Base-by-base conservation (phyloP, 306 rosid genomes). In the Quercus dentata region DNA sequence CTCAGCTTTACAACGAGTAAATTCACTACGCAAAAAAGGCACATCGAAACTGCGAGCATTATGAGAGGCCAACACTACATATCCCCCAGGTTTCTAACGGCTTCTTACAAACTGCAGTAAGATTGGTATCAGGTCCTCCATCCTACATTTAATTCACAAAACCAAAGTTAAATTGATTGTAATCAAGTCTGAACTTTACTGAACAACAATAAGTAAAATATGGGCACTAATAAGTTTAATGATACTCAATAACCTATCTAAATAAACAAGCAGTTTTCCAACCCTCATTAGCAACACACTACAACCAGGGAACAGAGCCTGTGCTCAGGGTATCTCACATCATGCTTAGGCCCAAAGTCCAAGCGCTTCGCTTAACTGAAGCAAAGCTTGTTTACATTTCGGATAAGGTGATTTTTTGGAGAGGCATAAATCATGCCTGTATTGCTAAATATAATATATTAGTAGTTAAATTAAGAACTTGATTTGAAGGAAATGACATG, bases 31-130 rank as follows among this genome's bases (percentile, higher is more conserved):
- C 84, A 95, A 57, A 85, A 95, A 95, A 20, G 99, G 99, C 41
- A 92, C 97, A 63, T 95, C 99, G 21, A 92, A 95, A 83, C 1
- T 0, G 11, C 94, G 92, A 87, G 90, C 96, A 85, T 90, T 95
- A 80, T 95, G 99, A 85, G 85, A 98, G 31, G 87, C 92, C 71
- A 78, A 86, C 79, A 95, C 70, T 52, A 88, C 89, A 69, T 78
- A 65, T 46, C 99, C 99, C 13, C 86, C 92, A 5, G 91, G 94
- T 77, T 91, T 86, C 83, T 89, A 88, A 25, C 89, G 97, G 89
- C 98, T 95, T 79, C 9, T 46, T 61, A 95, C 78, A 15, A 85
- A 95, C 41, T 79, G 87, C 56, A 90, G 69, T 79, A 95, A 83
- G 68, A 93, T 84, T 57, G 98, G 98, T 85, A 88, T 76, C 59